These are phyloP conservation scores for Pseudogymnoascus sp. DNA, from an alignment of 2,329 filamentous ascomycete species.

Conservation along the genomic window DNA sequence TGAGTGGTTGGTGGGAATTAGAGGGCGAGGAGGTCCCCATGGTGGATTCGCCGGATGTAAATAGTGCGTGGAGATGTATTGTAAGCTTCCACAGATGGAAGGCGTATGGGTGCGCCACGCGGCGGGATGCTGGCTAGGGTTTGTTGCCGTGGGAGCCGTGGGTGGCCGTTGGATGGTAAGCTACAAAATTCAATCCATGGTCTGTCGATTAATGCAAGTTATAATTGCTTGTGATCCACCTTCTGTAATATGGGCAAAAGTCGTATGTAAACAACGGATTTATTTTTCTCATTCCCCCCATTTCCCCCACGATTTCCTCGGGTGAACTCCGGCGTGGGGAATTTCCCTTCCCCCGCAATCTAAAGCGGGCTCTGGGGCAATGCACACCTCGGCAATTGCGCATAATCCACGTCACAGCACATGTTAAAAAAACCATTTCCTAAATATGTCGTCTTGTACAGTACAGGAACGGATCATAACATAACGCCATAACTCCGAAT, in stretches of 20 bases:
- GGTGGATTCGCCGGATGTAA: neutral
- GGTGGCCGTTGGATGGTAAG: neutral
- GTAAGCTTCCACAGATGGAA: neutral
- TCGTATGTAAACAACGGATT: neutral
- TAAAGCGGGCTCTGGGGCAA: neutral
- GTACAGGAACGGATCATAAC: neutral
- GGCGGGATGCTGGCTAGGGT: neutral
- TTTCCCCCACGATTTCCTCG: neutral
- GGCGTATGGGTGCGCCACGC: neutral
- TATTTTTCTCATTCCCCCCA: neutral
- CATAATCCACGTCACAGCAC: neutral
- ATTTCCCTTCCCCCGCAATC: neutral
- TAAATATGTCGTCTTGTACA: neutral
- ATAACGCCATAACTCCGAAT: neutral
- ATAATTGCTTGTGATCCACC: neutral
- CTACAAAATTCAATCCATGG: neutral
- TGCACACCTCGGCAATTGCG: neutral
- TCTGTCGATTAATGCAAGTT: neutral
- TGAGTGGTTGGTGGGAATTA: neutral
- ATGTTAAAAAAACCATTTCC: neutral
- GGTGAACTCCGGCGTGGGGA: neutral
- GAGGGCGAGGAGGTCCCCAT: neutral
- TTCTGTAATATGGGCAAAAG: neutral
- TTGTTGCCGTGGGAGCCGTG: neutral
- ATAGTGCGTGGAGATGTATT: neutral